Evolutionary conservation across 2,329 filamentous ascomycete species (phyloP).

Genomic region (Colletotrichum theobromicola): DNA sequence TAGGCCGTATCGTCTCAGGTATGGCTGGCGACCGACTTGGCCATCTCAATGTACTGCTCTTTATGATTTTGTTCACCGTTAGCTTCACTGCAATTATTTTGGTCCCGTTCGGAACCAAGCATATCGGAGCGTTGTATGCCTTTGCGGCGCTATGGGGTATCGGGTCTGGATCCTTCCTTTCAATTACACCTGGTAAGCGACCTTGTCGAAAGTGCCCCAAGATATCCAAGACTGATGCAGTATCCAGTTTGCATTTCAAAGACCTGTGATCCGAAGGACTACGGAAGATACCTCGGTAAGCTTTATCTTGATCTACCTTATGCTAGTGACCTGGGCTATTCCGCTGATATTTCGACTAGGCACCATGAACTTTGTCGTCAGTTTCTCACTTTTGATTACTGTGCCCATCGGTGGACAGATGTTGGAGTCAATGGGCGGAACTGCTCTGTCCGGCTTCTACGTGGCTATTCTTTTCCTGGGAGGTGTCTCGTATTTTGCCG

Average conservation of each 20-base stretch:
- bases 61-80: conserved; percentile 38
- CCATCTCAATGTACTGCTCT: conserved; percentile 48
- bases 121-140: conserved; percentile 43
- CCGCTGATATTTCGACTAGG: conserved; percentile 26
- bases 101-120: conserved; percentile 47
- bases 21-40: conserved; percentile 47
- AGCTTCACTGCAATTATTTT: conserved; percentile 46
- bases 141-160: conserved; percentile 53
- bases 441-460: conserved; percentile 50
- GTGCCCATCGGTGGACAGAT: conserved; percentile 51
- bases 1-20: conserved; percentile 49
- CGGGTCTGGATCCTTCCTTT: conserved; percentile 52
- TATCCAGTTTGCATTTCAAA: conserved; percentile 47
- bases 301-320: accelerated
- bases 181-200: conserved; percentile 36
- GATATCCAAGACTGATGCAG: not conserved
- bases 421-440: conserved; percentile 48
- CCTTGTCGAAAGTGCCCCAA: not conserved
- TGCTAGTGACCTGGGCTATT: not conserved
- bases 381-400: conserved; percentile 49
- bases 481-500: conserved; percentile 34
- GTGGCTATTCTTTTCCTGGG: conserved; percentile 44
- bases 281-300: conserved; percentile 45
- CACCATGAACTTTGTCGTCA: conserved; percentile 50
- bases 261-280: conserved; percentile 50